Evolutionary conservation across 2,329 filamentous ascomycete species (phyloP).

Genomic region (Diplodia mutila): DNA sequence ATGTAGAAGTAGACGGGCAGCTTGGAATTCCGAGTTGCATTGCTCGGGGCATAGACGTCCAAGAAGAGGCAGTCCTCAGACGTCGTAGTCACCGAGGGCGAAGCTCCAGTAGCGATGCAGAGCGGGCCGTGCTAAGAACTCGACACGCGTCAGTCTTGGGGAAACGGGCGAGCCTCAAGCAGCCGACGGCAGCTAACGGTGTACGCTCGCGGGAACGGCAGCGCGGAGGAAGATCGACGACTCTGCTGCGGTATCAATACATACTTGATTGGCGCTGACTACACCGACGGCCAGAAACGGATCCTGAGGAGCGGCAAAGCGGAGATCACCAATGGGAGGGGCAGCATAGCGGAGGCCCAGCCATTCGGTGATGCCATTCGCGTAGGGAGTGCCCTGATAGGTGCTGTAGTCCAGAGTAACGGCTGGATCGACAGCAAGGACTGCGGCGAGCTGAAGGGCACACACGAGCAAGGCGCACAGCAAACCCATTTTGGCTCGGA

Average conservation of each 20-base stretch:
- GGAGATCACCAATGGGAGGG: constrained; percentile 65
- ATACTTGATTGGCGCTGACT: constrained; percentile 60
- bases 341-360: constrained; percentile 74
- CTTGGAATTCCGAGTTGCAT: constrained; percentile 53
- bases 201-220: background rate
- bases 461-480: background rate
- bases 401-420: constrained; percentile 68
- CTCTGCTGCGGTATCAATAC: too few relatives aligned
- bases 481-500: background rate
- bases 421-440: constrained; percentile 37
- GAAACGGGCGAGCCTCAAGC: too few relatives aligned
- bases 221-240: too few relatives aligned
- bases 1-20: constrained; percentile 68
- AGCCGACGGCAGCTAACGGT: background rate
- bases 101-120: constrained; percentile 21
- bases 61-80: constrained; percentile 73
- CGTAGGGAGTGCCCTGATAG: constrained; percentile 61
- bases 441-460: constrained; percentile 25
- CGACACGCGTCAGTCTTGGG: background rate
- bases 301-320: constrained; percentile 70
- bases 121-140: constrained; percentile 16
- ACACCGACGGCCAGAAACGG: constrained; percentile 54
- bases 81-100: background rate
- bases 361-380: constrained; percentile 68
- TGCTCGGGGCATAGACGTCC: constrained; percentile 64